Evolutionary conservation across 2,329 filamentous ascomycete species (phyloP).

Genomic region (Metarhizium humberi): DNA sequence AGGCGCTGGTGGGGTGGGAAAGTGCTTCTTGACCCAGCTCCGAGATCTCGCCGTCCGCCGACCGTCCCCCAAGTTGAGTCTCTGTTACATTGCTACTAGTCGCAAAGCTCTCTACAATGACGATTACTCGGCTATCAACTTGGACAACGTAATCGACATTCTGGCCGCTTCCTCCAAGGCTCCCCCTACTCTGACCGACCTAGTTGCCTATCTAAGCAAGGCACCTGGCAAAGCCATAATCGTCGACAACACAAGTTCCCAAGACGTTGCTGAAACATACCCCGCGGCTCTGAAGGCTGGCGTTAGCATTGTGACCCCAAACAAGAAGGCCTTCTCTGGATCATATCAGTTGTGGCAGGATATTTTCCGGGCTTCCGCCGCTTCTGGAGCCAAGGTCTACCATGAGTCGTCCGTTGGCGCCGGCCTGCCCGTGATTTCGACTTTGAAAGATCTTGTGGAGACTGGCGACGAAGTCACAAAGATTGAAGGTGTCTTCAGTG

Average conservation of each 20-base stretch:
- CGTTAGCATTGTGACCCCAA: conserved; percentile 88
- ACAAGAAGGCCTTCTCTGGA: conserved; percentile 95
- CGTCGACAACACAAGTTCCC: conserved; percentile 92
- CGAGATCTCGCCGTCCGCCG: conserved; percentile 55
- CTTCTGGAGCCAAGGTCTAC: conserved; percentile 73
- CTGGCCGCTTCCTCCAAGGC: conserved; percentile 55
- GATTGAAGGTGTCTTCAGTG: conserved; percentile 95
- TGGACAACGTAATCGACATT: conserved; percentile 50
- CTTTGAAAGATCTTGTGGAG: conserved; percentile 84
- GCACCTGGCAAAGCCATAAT: conserved; percentile 74
- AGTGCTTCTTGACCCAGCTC: conserved; percentile 81
- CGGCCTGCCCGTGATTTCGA: conserved; percentile 86
- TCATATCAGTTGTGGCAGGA: conserved; percentile 74
- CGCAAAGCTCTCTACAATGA: conserved; percentile 70
- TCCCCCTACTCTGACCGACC: conserved; percentile 57
- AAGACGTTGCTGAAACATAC: conserved; percentile 75
- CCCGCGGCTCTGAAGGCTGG: conserved; percentile 71
- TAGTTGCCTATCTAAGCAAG: conserved; percentile 67
- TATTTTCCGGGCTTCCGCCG: conserved; percentile 67
- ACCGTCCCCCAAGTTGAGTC: conserved; percentile 59
- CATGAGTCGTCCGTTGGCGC: conserved; percentile 94
- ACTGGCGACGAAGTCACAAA: conserved; percentile 86
- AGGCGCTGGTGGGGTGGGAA: conserved; percentile 91
- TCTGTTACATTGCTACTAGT: conserved; percentile 80
- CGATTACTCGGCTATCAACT: conserved; percentile 59